phyloP scores from a whole-genome alignment of 208 protist species.

The Leishmania lainsoni region DNA sequence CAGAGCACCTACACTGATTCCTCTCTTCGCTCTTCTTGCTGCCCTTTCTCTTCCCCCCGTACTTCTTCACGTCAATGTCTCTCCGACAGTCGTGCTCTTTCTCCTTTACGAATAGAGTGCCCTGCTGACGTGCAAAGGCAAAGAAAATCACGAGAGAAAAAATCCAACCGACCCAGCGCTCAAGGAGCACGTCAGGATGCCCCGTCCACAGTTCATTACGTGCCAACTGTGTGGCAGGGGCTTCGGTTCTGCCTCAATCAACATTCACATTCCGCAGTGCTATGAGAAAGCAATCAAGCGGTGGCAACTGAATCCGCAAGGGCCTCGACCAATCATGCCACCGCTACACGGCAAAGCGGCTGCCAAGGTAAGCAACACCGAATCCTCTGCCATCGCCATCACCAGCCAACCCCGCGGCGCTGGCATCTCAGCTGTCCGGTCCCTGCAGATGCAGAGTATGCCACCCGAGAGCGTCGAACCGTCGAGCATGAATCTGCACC shows the following conservation, averaged over 20 bases:
- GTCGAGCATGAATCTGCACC: conserved; percentile 70
- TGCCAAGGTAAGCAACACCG: conserved; percentile 6
- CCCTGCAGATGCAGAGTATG: conserved; percentile 33
- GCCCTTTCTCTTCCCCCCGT: too few relatives aligned
- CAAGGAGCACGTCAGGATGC: conserved; percentile 31
- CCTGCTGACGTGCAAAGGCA: background rate
- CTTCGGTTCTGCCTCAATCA: conserved; percentile 82
- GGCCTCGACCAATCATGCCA: conserved; percentile 84
- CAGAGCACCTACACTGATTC: background rate
- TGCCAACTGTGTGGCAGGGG: conserved; percentile 80
- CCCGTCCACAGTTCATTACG: conserved; percentile 75
- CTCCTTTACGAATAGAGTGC: background rate
- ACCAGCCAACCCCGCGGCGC: conserved; percentile 41
- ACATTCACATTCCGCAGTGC: conserved; percentile 90
- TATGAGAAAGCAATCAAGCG: conserved; percentile 89
- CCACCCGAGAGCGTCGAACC: conserved; percentile 10
- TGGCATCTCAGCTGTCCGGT: conserved; percentile 51
- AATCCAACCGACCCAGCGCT: background rate
- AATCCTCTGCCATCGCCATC: conserved; percentile 2
- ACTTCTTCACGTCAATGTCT: background rate
- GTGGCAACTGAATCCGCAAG: conserved; percentile 74
- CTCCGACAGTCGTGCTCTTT: background rate
- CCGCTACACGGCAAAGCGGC: conserved; percentile 14
- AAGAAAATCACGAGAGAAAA: background rate
- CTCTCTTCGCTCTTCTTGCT: background rate